Percentiles rank a stretch among this genome's conserved stretches.
phyloP scores from a whole-genome alignment of 176 grass and related monocot genomes.

The Zea luxurians region DNA sequence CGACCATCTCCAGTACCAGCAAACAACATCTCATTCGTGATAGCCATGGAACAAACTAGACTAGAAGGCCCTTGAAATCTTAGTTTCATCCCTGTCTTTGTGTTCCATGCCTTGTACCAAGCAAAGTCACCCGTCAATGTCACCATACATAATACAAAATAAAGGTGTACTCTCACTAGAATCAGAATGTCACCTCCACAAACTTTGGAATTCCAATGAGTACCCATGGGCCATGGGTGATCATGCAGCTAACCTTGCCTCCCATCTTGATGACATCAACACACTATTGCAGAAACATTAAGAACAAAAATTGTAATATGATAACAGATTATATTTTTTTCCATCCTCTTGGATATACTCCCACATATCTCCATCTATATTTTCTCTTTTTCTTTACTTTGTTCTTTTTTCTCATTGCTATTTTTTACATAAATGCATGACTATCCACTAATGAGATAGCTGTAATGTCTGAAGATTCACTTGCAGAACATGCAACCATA shows the following conservation, averaged over 20 bases:
- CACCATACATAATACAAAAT: slow-evolving; percentile 1
- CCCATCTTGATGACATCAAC: slow-evolving; percentile 44
- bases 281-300: slow-evolving; percentile 49
- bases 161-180: background rate
- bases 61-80: slow-evolving; percentile 43
- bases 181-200: slow-evolving; percentile 33
- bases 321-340: slow-evolving; percentile 16
- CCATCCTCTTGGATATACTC: slow-evolving; percentile 10
- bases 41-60: slow-evolving; percentile 53
- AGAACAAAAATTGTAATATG: slow-evolving; percentile 37
- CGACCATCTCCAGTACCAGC: slow-evolving; percentile 44
- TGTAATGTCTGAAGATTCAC: slow-evolving; percentile 11
- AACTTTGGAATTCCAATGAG: slow-evolving; percentile 45
- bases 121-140: background rate
- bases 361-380: slow-evolving; percentile 7
- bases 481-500: slow-evolving; percentile 12
- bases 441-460: background rate
- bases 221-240: slow-evolving; percentile 42
- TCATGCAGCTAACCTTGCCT: slow-evolving; percentile 55
- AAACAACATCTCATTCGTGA: slow-evolving; percentile 41
- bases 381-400: background rate
- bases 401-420: slow-evolving; percentile 9
- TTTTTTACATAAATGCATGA: slow-evolving; percentile 16
- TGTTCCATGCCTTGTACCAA: slow-evolving; percentile 43
- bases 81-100: slow-evolving; percentile 37